phyloP scores from a whole-genome alignment of 768 basidiomycete species.

The Kwoniella dendrophila region DNA sequence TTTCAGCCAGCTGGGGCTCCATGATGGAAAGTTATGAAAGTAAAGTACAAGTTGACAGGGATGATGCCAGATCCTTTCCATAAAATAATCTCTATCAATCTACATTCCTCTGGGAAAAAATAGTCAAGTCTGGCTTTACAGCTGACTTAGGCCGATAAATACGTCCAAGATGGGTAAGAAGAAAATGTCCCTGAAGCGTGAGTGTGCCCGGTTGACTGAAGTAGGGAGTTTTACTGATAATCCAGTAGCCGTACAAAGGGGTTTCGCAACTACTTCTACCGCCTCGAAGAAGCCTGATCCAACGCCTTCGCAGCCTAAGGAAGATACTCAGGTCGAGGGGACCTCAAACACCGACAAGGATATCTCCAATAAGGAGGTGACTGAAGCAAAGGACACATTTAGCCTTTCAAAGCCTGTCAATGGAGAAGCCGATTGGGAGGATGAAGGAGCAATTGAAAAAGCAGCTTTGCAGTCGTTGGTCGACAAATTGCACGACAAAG shows the following conservation, averaged over 20 bases:
- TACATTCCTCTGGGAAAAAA: too few relatives aligned
- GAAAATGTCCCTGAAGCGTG: constrained; percentile 53
- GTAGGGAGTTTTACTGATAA: background rate
- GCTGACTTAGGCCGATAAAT: too few relatives aligned
- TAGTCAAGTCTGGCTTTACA: too few relatives aligned
- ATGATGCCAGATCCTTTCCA: too few relatives aligned
- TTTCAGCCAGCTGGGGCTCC: background rate
- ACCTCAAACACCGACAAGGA: too few relatives aligned
- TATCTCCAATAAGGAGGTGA: background rate
- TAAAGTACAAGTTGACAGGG: too few relatives aligned
- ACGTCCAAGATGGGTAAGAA: constrained; percentile 53
- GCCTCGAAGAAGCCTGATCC: constrained; percentile 37
- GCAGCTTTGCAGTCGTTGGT: constrained; percentile 68
- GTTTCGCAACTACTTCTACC: constrained; percentile 53
- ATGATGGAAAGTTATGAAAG: too few relatives aligned
- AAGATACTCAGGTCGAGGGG: constrained; percentile 6
- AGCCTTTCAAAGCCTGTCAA: background rate
- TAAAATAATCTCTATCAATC: too few relatives aligned
- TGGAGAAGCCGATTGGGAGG: constrained; percentile 26
- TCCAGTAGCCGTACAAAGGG: constrained; percentile 45
- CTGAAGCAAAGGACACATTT: background rate
- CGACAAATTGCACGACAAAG: constrained; percentile 82
- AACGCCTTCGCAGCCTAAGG: constrained; percentile 19
- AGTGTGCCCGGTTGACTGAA: constrained; percentile 8
- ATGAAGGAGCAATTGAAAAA: constrained; percentile 43